A percentile compares a stretch with the other conserved stretches of the same genome.
Conservation (phyloP, 352 stramenopile genomes). For the Pythium sukuiense region DNA sequence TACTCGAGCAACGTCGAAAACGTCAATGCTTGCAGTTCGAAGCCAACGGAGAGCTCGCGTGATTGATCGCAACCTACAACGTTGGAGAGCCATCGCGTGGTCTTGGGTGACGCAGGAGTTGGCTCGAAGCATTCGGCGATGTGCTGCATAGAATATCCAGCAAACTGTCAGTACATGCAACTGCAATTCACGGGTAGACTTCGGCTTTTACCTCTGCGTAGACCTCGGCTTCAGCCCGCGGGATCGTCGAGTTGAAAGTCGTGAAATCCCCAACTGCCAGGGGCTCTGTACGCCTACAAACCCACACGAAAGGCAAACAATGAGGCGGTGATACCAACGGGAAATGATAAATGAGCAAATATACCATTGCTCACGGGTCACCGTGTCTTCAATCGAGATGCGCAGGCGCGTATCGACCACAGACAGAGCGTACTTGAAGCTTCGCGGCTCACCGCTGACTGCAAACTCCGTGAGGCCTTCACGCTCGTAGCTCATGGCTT, state of each 20-base stretch:
- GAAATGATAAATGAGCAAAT: too few species aligned
- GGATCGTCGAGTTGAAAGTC: neutral
- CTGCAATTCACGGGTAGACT: too few species aligned
- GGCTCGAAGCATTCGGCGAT: neutral
- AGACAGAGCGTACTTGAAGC: neutral
- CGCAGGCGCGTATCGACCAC: neutral
- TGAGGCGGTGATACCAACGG: too few species aligned
- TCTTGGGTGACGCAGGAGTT: neutral
- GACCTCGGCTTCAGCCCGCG: neutral
- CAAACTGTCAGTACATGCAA: neutral
- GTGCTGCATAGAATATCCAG: neutral
- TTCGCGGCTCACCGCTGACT: neutral
- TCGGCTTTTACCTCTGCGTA: constrained; percentile 2
- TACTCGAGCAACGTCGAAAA: neutral
- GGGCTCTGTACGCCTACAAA: neutral
- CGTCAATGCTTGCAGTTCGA: neutral
- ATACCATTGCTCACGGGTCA: neutral
- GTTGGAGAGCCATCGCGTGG: neutral
- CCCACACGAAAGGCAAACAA: neutral
- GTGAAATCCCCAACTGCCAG: neutral
- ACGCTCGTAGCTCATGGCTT: neutral
- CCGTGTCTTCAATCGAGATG: neutral
- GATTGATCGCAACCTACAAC: neutral
- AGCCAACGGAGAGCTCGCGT: neutral
- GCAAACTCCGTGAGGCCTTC: neutral